Conservation (phyloP, 179 eudicot genomes). For the Carnegiea gigantea region DNA sequence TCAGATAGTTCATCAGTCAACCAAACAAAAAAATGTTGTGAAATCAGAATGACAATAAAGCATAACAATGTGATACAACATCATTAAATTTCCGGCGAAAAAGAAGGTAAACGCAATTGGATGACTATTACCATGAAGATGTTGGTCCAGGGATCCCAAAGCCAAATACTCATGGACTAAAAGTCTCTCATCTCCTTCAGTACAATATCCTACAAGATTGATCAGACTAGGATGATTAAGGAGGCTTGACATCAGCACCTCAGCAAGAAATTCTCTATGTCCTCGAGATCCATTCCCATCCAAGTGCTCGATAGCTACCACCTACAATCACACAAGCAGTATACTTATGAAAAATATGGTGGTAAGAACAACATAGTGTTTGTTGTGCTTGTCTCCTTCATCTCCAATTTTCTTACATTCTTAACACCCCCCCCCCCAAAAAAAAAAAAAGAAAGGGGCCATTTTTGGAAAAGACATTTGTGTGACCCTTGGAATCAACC, state of each 20-base stretch:
- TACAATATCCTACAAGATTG: conserved; percentile 81
- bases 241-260: conserved; percentile 83
- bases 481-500: neutral
- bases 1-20: neutral
- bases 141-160: conserved; percentile 82
- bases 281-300: conserved; percentile 88
- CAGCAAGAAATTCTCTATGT: conserved; percentile 75
- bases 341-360: neutral
- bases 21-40: too few relatives aligned
- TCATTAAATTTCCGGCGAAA: neutral
- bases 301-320: conserved; percentile 80
- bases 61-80: too few relatives aligned
- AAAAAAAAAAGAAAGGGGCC: too few relatives aligned
- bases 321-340: conserved; percentile 35
- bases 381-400: neutral
- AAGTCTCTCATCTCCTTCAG: conserved; percentile 93
- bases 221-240: conserved; percentile 71
- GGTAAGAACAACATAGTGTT: neutral
- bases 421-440: too few relatives aligned
- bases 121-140: conserved; percentile 62
- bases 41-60: too few relatives aligned
- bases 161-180: conserved; percentile 76
- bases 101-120: neutral
- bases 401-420: neutral
- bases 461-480: neutral